These are phyloP conservation scores for Zygosaccharomyces pseudobailii DNA, from an alignment of 1,139 yeast genomes.

Conservation along the genomic window DNA sequence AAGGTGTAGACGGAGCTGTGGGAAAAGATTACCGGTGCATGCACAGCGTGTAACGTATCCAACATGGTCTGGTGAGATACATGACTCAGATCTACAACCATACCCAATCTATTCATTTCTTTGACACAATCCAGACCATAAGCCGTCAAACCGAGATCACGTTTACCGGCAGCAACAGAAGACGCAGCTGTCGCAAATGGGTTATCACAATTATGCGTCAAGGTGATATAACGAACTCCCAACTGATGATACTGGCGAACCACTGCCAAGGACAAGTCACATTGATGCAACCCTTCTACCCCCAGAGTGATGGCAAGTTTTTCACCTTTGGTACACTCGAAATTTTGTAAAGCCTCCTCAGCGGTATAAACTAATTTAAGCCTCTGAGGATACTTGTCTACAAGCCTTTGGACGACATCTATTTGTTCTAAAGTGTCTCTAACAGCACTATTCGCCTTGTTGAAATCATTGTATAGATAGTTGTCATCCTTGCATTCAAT, in stretches of 20 bases:
- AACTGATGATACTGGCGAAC: constrained; percentile 44
- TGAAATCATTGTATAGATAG: constrained; percentile 40
- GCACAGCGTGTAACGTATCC: constrained; percentile 40
- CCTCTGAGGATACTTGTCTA: constrained; percentile 38
- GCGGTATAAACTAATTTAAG: constrained; percentile 40
- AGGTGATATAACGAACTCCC: constrained; percentile 49
- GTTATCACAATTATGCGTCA: constrained; percentile 53
- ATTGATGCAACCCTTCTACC: constrained; percentile 51
- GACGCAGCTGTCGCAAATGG: constrained; percentile 54
- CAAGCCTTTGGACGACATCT: constrained; percentile 45
- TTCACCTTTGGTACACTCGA: constrained; percentile 21
- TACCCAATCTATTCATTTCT: constrained; percentile 51
- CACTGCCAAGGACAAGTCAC: constrained; percentile 45
- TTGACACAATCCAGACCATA: constrained; percentile 40
- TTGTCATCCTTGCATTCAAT: constrained; percentile 43
- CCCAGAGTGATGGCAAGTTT: constrained; percentile 47
- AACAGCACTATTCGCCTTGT: constrained; percentile 40
- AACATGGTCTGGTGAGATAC: constrained; percentile 50
- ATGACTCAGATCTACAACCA: constrained; percentile 51
- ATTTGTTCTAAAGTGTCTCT: constrained; percentile 52
- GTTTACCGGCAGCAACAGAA: constrained; percentile 41
- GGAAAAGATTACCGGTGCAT: constrained; percentile 48
- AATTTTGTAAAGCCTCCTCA: constrained; percentile 39
- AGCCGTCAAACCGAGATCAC: constrained; percentile 43
- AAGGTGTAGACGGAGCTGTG: constrained; percentile 45